Percentiles rank a stretch among this genome's conserved stretches.
These are phyloP conservation scores for Pichia terricola DNA, from an alignment of 1,139 yeast species.

Conservation along the genomic window DNA sequence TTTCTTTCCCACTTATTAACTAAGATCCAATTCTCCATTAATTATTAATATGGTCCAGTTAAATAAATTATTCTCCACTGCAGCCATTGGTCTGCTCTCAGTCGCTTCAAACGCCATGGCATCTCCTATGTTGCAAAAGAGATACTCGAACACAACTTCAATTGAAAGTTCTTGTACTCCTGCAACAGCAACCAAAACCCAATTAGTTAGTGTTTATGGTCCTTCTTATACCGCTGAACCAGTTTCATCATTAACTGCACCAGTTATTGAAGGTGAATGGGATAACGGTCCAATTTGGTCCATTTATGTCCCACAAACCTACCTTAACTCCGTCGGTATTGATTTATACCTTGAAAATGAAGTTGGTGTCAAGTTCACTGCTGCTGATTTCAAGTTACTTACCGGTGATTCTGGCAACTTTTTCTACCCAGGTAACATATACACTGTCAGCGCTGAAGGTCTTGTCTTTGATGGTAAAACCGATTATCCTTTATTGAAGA, in stretches of 20 bases:
- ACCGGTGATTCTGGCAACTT: conserved; percentile 12
- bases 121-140: conserved; percentile 2
- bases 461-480: conserved; percentile 11
- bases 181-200: conserved; percentile 2
- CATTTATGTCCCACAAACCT: conserved; percentile 8
- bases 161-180: conserved; percentile 1
- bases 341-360: neutral
- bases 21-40: neutral
- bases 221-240: conserved; percentile 8
- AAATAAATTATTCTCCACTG: conserved; percentile 2
- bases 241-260: conserved; percentile 4
- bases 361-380: conserved; percentile 1
- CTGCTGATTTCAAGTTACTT: conserved; percentile 3
- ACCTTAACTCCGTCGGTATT: conserved; percentile 7
- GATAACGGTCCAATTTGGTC: conserved; percentile 8
- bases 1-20: conserved; percentile 4
- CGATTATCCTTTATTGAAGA: conserved; percentile 10
- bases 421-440: conserved; percentile 9
- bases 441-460: conserved; percentile 2
- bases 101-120: neutral
- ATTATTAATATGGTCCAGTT: conserved; percentile 6
- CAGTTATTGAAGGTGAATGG: conserved; percentile 6
- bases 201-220: conserved; percentile 9
- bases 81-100: conserved; percentile 4
- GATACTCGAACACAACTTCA: conserved; percentile 5